Conservation (phyloP, 148 eudicot species). For the Cornus suecica region DNA sequence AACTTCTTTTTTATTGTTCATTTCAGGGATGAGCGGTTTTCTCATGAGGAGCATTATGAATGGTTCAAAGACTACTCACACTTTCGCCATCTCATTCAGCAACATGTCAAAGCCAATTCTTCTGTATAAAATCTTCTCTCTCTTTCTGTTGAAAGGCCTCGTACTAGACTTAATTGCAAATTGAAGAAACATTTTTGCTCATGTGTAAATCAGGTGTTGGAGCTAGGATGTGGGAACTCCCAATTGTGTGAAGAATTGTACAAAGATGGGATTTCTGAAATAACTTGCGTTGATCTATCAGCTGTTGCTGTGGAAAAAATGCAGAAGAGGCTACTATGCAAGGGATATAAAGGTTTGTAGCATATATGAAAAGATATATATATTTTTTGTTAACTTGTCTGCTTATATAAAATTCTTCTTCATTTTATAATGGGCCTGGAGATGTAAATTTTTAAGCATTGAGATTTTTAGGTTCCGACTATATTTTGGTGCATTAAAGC, state of each 20-base stretch:
- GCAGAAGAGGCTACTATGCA: slow-evolving; percentile 47
- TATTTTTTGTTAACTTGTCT: background rate
- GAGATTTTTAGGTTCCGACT: background rate
- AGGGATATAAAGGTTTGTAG: slow-evolving; percentile 63
- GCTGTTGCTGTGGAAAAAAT: slow-evolving; percentile 78
- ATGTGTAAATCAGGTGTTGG: slow-evolving; percentile 56
- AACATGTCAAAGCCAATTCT: slow-evolving; percentile 52
- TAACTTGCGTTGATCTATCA: slow-evolving; percentile 89
- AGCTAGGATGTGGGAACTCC: slow-evolving; percentile 96
- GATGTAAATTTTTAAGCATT: background rate
- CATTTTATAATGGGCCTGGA: background rate
- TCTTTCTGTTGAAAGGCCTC: background rate
- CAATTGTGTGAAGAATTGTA: slow-evolving; percentile 81
- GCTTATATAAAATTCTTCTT: background rate
- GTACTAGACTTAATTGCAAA: background rate
- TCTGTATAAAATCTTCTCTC: slow-evolving; percentile 44
- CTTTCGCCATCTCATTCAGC: slow-evolving; percentile 77
- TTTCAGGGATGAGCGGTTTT: slow-evolving; percentile 79
- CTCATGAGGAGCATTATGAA: slow-evolving; percentile 81
- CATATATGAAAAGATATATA: background rate
- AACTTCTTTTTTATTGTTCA: background rate
- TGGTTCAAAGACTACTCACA: slow-evolving; percentile 96
- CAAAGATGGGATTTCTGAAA: slow-evolving; percentile 62
- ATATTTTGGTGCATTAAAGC: background rate
- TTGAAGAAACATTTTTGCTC: slow-evolving; percentile 1